Evolutionary conservation across 208 protist species (phyloP).

Genomic region (Chromosphaera perkinsii): DNA sequence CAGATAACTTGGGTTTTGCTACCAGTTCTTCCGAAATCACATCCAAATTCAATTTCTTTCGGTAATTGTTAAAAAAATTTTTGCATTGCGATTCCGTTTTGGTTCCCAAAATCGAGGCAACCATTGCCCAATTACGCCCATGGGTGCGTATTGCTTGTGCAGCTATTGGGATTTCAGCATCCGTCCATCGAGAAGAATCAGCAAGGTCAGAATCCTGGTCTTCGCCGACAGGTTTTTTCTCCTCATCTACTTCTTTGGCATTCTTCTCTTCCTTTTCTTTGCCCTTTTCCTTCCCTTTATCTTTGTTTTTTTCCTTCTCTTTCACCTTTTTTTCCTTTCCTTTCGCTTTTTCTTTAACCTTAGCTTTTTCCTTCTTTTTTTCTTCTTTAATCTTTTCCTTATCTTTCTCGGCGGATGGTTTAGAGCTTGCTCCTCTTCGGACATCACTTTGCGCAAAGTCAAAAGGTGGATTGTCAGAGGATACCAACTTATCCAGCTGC

Average conservation of each 20-base stretch:
- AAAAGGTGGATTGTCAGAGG: neutral
- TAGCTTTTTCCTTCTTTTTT: no score
- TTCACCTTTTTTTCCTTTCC: neutral
- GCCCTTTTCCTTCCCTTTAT: neutral
- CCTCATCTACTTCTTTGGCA: no score
- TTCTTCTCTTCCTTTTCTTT: neutral
- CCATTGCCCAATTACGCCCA: slow-evolving; percentile 20
- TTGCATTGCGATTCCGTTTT: slow-evolving; percentile 34
- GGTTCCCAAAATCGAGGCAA: slow-evolving; percentile 8
- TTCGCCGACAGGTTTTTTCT: no score
- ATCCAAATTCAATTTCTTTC: slow-evolving; percentile 8
- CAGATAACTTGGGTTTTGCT: no score
- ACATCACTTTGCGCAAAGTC: neutral
- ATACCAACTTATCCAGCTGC: neutral
- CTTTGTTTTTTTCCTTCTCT: neutral
- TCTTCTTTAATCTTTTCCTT: no score
- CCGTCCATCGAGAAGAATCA: neutral
- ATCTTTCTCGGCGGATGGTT: no score
- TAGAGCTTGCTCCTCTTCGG: neutral
- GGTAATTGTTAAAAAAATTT: slow-evolving; percentile 30
- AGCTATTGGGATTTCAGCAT: slow-evolving; percentile 4
- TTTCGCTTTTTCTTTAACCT: neutral
- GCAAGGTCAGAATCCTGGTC: neutral
- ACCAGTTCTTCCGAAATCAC: no score
- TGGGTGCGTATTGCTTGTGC: slow-evolving; percentile 1